Evolutionary conservation across 1,139 yeast genomes (phyloP), one percentile per base, ranked within the genome.

Genomic region (Kazachstania sp.): DNA sequence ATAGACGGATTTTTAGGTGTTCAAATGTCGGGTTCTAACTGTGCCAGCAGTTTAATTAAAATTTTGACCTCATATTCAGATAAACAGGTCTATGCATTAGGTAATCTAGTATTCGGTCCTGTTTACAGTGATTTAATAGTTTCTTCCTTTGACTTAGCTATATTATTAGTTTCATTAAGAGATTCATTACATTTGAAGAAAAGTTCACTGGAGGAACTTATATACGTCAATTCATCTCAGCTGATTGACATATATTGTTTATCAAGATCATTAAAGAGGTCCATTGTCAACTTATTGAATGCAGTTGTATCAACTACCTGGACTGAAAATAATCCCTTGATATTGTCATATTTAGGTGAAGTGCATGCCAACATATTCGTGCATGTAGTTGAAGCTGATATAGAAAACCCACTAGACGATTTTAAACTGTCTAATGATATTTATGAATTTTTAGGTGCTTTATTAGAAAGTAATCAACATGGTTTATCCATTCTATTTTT

Each of bases 401-500:
- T 87, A 54, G 75, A 76, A 32, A 78, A 78, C 54, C 71, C 77
- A 1, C 71, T 82, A 52, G 85, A 79, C 54, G 78, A 77, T 47
- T 77, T 75, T 50, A 66, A 65, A 16, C 68, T 83, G 39, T 75
- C 83, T 49, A 75, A 79, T 26, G 71, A 77, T 5, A 68, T 86
- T 18, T 85, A 85, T 57, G 79, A 77, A 48, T 85, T 87, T 54
- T 78, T 90, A 51, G 75, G 92, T n/a, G 74, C 88, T 0, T 82
- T 86, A 5, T 74, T 86, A 73, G 78, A 77, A 53, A 81, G 86
- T 8, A 78, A 82, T 49, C 97, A 92, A 67, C 95, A 88, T 60
- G 97, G 97, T 0, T 68, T 90, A 30, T 75, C 95, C 0, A 84
- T 86, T 44, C 71, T 86, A 41, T 78, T 92, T 51, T 71, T 87